Evolutionary conservation across 805 yeast genomes (phyloP).

Genomic region (Myxozyma mucilagina): DNA sequence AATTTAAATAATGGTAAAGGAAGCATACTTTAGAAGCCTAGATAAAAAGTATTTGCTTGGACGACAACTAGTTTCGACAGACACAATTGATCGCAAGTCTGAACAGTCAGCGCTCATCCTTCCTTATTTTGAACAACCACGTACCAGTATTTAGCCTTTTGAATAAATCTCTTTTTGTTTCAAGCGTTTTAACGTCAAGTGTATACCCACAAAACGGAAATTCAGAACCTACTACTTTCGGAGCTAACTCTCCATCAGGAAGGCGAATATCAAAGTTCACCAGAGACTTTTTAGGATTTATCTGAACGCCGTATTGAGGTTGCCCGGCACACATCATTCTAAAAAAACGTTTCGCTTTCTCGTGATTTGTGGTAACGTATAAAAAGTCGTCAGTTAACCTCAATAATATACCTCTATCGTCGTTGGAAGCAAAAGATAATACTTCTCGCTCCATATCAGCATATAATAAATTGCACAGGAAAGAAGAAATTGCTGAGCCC

Average conservation of each 20-base stretch:
- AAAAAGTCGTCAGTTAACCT: slow-evolving; percentile 86
- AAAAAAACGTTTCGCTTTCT: slow-evolving; percentile 40
- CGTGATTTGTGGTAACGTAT: slow-evolving; percentile 53
- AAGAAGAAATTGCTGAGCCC: slow-evolving; percentile 75
- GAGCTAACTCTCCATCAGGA: slow-evolving; percentile 1
- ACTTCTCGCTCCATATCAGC: slow-evolving; percentile 53
- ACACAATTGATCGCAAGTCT: slow-evolving; percentile 8
- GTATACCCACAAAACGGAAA: slow-evolving; percentile 30
- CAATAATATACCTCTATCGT: slow-evolving; percentile 47
- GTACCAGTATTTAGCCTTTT: slow-evolving; percentile 3
- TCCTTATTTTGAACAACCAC: neutral
- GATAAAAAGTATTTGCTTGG: slow-evolving; percentile 1
- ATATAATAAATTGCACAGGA: slow-evolving; percentile 72
- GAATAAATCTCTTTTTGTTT: slow-evolving; percentile 19
- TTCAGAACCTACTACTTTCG: slow-evolving; percentile 5
- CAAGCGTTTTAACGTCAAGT: slow-evolving; percentile 15
- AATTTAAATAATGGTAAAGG: neutral
- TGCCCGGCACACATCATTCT: slow-evolving; percentile 41
- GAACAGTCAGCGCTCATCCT: neutral
- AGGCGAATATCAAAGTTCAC: slow-evolving; percentile 33
- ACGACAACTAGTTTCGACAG: slow-evolving; percentile 11
- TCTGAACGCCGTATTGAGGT: slow-evolving; percentile 46
- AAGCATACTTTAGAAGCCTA: slow-evolving; percentile 10
- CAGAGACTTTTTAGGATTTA: slow-evolving; percentile 46
- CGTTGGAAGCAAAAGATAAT: slow-evolving; percentile 37